Conservation (phyloP, 2,329 filamentous ascomycete genomes). For the Hymenotorrendiella dingleyae region DNA sequence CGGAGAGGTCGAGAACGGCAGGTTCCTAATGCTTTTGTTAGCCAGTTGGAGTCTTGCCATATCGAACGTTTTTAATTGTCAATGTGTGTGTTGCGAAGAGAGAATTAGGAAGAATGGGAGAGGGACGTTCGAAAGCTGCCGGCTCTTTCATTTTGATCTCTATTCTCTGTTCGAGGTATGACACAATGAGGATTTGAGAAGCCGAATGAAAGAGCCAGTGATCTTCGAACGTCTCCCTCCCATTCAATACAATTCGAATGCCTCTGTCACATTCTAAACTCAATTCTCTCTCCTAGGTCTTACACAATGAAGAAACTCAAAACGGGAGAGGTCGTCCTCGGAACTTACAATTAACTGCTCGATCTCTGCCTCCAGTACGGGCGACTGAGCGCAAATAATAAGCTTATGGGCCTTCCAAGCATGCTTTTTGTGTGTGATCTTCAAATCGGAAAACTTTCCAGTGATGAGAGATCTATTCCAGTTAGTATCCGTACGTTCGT, state of each 20-base stretch:
- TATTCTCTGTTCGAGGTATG: no score
- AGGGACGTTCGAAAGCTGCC: no score
- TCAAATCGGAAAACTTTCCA: conserved; percentile 24
- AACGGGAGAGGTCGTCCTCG: no score
- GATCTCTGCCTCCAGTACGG: conserved; percentile 18
- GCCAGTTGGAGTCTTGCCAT: neutral
- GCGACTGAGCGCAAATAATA: conserved; percentile 21
- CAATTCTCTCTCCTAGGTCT: no score
- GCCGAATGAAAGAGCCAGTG: neutral
- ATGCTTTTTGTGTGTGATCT: conserved; percentile 14
- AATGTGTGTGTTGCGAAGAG: neutral
- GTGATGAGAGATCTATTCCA: conserved; percentile 15
- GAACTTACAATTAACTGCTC: conserved; percentile 1
- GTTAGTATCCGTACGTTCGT: neutral
- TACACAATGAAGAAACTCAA: no score
- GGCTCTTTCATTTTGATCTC: no score
- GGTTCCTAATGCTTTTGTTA: conserved; percentile 1
- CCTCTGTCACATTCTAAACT: no score
- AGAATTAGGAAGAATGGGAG: no score
- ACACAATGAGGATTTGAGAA: no score
- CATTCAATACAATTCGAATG: no score
- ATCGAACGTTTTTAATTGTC: neutral
- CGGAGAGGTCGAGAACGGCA: conserved; percentile 11
- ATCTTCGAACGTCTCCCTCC: neutral
- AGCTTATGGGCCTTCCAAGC: conserved; percentile 24